These are phyloP conservation scores for Epichloe typhina DNA, from an alignment of 2,329 filamentous ascomycete genomes.

Conservation along the genomic window DNA sequence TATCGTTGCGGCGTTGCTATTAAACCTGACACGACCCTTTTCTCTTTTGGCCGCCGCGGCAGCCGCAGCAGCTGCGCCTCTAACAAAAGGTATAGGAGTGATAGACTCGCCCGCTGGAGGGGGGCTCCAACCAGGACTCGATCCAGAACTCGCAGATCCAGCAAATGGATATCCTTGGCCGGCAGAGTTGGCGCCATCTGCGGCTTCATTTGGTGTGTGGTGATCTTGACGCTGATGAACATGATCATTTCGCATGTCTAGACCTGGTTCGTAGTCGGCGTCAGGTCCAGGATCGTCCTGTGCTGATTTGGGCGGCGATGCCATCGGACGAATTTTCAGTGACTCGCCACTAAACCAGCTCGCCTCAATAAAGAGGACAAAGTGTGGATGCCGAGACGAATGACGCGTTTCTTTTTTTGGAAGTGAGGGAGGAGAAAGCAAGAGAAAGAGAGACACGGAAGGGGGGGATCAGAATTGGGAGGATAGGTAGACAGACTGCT, in stretches of 20 bases:
- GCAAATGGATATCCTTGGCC: background rate
- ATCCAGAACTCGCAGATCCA: background rate
- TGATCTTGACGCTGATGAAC: background rate
- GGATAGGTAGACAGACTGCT: background rate
- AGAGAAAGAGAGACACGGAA: background rate
- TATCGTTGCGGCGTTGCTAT: constrained; percentile 27
- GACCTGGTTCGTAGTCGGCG: background rate
- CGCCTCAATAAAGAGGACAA: background rate
- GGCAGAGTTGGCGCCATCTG: background rate
- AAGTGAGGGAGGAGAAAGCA: background rate
- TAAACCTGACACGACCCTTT: constrained; percentile 35
- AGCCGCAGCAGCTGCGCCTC: background rate
- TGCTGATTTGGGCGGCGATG: constrained; percentile 3
- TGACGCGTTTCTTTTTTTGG: background rate
- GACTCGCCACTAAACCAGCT: background rate
- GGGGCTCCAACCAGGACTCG: background rate
- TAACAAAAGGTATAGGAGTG: background rate
- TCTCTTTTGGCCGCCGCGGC: constrained; percentile 22
- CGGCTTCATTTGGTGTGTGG: background rate
- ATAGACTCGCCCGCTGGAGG: background rate
- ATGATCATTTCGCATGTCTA: background rate
- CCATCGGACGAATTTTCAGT: background rate
- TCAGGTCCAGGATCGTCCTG: constrained; percentile 2
- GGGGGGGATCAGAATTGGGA: background rate
- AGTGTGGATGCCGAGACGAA: background rate